Conservation (phyloP, 306 rosid genomes). For the Medicago truncatula region DNA sequence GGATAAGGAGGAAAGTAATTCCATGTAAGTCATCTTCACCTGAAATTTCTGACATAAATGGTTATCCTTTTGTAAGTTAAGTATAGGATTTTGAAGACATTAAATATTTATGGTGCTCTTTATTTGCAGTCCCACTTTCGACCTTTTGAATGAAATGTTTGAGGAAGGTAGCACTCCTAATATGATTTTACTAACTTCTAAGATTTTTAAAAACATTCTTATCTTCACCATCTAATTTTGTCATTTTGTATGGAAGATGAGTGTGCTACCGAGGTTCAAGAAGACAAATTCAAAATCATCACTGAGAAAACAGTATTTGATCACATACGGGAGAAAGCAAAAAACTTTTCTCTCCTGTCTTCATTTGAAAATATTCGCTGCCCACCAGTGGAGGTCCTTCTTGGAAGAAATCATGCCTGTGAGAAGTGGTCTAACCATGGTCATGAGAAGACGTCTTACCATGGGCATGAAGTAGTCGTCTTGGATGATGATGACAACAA, state of each 20-base stretch:
- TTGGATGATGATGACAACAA: slow-evolving; percentile 52
- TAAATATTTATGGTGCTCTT: slow-evolving; percentile 30
- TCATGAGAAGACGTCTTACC: slow-evolving; percentile 56
- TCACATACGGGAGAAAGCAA: slow-evolving; percentile 90
- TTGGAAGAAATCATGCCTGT: slow-evolving; percentile 54
- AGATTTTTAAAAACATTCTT: slow-evolving; percentile 17
- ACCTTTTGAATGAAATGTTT: slow-evolving; percentile 70
- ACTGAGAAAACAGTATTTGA: slow-evolving; percentile 83
- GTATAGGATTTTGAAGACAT: slow-evolving; percentile 17
- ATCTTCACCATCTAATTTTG: slow-evolving; percentile 38
- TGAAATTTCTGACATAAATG: slow-evolving; percentile 15
- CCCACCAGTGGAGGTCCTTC: slow-evolving; percentile 57
- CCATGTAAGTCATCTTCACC: slow-evolving; percentile 58
- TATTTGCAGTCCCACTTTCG: slow-evolving; percentile 79
- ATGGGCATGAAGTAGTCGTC: slow-evolving; percentile 56
- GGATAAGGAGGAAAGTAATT: slow-evolving; percentile 43
- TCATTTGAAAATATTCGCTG: slow-evolving; percentile 54
- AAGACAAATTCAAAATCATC: slow-evolving; percentile 62
- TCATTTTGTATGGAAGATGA: slow-evolving; percentile 54
- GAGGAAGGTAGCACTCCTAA: slow-evolving; percentile 61
- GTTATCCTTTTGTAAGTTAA: background rate
- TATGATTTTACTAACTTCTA: slow-evolving; percentile 3
- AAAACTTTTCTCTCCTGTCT: slow-evolving; percentile 59
- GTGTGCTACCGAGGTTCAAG: slow-evolving; percentile 47
- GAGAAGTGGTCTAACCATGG: slow-evolving; percentile 57